Conservation (phyloP, 73 alveolate species). For the Tetrahymena borealis region DNA sequence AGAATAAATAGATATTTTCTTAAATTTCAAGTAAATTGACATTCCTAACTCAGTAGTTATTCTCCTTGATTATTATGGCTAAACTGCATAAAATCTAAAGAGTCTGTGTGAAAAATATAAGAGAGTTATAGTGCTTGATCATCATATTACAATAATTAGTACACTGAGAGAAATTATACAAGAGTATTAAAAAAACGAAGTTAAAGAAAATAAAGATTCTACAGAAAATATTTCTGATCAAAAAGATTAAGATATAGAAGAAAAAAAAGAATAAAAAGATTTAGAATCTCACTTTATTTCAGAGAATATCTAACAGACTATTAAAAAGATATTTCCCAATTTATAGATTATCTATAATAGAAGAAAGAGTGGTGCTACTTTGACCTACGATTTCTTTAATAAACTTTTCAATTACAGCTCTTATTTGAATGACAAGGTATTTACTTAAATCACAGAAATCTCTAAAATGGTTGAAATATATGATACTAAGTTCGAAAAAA, state of each 20-base stretch:
- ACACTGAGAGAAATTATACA: not conserved
- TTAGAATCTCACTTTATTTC: not conserved
- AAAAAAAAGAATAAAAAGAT: not conserved
- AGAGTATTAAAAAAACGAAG: no score
- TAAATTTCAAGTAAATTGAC: not conserved
- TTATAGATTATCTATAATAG: not conserved
- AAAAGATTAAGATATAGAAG: not conserved
- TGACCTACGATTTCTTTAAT: not conserved
- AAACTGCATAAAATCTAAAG: not conserved
- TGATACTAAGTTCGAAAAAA: not conserved
- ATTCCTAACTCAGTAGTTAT: not conserved
- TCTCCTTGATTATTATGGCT: not conserved
- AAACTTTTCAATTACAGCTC: not conserved
- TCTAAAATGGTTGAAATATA: not conserved
- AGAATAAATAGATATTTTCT: not conserved
- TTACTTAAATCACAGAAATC: not conserved
- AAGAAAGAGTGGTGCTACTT: not conserved
- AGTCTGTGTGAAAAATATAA: not conserved
- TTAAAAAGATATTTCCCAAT: not conserved
- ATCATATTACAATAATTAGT: not conserved
- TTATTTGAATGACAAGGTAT: not conserved
- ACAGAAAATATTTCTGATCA: not conserved
- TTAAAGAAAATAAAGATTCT: not conserved
- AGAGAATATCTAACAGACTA: not conserved
- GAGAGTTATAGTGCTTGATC: not conserved